Evolutionary conservation across 192 early-diverging fungal genomes (phyloP), one percentile per base, ranked within the genome.

Genomic region (Allomyces javanicus): DNA sequence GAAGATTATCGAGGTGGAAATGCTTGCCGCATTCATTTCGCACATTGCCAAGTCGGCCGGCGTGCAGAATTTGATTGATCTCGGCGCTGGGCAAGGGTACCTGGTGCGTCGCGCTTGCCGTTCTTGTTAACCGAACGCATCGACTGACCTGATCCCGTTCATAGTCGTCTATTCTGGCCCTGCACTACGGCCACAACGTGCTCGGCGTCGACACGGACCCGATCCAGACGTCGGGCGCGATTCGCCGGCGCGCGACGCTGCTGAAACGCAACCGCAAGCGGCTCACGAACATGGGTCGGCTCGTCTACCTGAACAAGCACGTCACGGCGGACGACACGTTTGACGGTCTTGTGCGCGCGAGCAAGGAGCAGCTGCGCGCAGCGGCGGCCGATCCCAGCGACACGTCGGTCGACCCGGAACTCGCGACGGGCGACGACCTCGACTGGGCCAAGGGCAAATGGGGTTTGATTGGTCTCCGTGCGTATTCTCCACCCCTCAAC

Each of bases 81-180:
- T 90, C 12, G 88, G 88, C 21, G 86, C 86, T 45, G 88, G 88
- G 3, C 88, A 90, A 67, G 88, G 87, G 1, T 90, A 90, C 66
- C 70, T 89, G 2, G 33, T 40, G 33, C 33, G 33, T 40, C 33
- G 2, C 7, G 4, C 33, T 9, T 7, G 33, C 33, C 33, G 0
- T 40, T 9, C 5, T 40, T 9, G 3, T 9, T 3, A 40, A 3
- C 9, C 33, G 33, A 1, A 9, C 33, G 7, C 33, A 40, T 40
- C 33, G 7, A 40, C 33, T 40, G 33, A 40, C 33, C 7, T 40
- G 7, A 9, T 40, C 33, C 4, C 2, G 4, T 40, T 40, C 33
- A 40, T 40, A 40, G 10, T 83, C 83, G 27, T 75, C 82, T 19
- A 73, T 77, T 10, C 66, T 90, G 24, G 88, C 87, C 6, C 84